phyloP scores from a whole-genome alignment of 345 rosid genomes.

The Melastoma malabathricum region DNA sequence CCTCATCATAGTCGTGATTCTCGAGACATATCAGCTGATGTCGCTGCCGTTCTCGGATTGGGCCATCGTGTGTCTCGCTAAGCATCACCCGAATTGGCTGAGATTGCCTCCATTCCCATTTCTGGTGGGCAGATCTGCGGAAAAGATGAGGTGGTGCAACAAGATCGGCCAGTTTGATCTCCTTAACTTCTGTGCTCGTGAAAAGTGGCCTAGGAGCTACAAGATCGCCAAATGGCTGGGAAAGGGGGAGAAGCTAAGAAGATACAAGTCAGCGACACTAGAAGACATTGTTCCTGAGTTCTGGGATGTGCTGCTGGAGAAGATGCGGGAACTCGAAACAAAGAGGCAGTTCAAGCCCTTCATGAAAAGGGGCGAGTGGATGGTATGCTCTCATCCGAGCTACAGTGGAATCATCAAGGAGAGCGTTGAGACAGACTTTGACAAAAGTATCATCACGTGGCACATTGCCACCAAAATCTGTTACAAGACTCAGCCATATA shows the following conservation, averaged over 20 bases:
- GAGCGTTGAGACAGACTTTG: slow-evolving; percentile 2
- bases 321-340: neutral
- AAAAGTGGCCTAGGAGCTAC: neutral
- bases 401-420: neutral
- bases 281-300: neutral
- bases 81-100: neutral
- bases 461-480: slow-evolving; percentile 7
- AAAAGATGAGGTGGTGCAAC: slow-evolving; percentile 1
- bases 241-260: neutral
- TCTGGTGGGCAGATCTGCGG: neutral
- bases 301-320: neutral
- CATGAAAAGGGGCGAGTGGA: slow-evolving; percentile 7
- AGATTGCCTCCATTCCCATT: too few relatives aligned
- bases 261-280: neutral
- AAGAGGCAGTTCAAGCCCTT: slow-evolving; percentile 1
- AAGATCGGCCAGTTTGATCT: neutral
- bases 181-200: neutral
- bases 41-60: neutral
- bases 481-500: neutral
- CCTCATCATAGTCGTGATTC: neutral
- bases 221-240: neutral
- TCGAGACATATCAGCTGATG: neutral
- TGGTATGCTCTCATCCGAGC: neutral
- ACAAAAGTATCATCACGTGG: slow-evolving; percentile 10
- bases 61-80: neutral